These are phyloP conservation scores for Hymenoscyphus linearis DNA, from an alignment of 2,329 filamentous ascomycete genomes.

Conservation along the genomic window DNA sequence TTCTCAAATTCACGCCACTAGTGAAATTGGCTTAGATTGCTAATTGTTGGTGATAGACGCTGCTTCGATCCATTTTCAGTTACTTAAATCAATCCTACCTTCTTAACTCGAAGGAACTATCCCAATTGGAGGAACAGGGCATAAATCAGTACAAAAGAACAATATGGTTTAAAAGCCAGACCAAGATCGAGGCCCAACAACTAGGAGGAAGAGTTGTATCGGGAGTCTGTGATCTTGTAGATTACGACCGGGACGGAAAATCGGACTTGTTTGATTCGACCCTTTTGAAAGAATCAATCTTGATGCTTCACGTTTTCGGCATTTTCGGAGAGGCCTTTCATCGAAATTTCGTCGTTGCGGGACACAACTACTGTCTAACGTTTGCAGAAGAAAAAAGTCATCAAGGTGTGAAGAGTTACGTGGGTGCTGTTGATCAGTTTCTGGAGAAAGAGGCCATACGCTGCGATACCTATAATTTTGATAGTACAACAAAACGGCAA, in stretches of 20 bases:
- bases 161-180: constrained; percentile 35
- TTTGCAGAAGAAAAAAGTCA: constrained; percentile 65
- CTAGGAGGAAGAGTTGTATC: constrained; percentile 37
- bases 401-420: constrained; percentile 67
- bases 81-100: constrained; percentile 90
- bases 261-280: constrained; percentile 51
- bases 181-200: constrained; percentile 29
- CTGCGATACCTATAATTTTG: constrained; percentile 76
- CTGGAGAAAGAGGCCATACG: constrained; percentile 68
- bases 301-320: constrained; percentile 79
- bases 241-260: constrained; percentile 59
- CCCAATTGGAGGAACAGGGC: constrained; percentile 75
- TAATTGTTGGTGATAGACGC: constrained; percentile 45
- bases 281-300: constrained; percentile 69
- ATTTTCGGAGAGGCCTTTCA: constrained; percentile 80
- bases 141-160: constrained; percentile 67
- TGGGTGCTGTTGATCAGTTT: constrained; percentile 61
- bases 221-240: constrained; percentile 72
- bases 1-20: constrained; percentile 3
- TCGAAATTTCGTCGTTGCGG: constrained; percentile 62
- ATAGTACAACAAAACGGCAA: constrained; percentile 74
- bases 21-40: background rate
- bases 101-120: constrained; percentile 62
- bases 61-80: constrained; percentile 84
- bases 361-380: constrained; percentile 55